Evolutionary conservation across 2,329 filamentous ascomycete species (phyloP).

Genomic region (Penicillium hordei): DNA sequence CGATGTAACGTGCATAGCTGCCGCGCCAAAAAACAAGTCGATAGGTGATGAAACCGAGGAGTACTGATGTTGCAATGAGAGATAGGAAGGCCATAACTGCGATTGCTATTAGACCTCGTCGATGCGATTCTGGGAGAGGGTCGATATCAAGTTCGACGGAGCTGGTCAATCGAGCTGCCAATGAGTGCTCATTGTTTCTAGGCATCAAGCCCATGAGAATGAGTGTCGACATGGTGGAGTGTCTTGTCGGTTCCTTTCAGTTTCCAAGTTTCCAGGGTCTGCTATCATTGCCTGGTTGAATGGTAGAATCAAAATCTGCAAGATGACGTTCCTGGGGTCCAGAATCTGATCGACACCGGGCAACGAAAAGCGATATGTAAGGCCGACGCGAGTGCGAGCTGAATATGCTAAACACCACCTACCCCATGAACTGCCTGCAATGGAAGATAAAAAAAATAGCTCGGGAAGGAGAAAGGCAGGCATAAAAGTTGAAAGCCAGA

Average conservation of each 20-base stretch:
- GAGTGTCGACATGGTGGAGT: conserved; percentile 15
- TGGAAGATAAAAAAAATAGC: not conserved
- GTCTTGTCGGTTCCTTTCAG: not conserved
- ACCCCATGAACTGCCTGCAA: not conserved
- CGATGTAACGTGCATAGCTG: conserved; percentile 51
- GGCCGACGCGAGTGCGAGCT: not conserved
- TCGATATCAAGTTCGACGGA: conserved; percentile 29
- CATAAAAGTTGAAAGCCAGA: not conserved
- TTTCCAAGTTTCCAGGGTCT: not conserved
- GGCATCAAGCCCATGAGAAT: conserved; percentile 18
- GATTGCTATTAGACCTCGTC: conserved; percentile 49
- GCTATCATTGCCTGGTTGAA: not conserved
- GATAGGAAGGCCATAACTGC: conserved; percentile 50
- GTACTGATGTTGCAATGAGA: conserved; percentile 43
- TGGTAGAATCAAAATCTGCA: not conserved
- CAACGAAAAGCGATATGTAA: not conserved
- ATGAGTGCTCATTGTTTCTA: conserved; percentile 14
- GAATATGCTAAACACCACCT: not conserved
- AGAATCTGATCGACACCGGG: not conserved
- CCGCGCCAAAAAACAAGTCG: conserved; percentile 53
- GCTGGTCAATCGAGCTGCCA: conserved; percentile 25
- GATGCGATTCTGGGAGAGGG: conserved; percentile 36
- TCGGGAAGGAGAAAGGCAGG: not conserved
- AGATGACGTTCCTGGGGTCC: not conserved
- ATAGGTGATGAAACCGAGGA: conserved; percentile 53